Percentiles rank a stretch among this genome's conserved stretches.
Conservation (phyloP, 1,139 yeast species). For the Nakaseomyces kungkrabaensis region DNA sequence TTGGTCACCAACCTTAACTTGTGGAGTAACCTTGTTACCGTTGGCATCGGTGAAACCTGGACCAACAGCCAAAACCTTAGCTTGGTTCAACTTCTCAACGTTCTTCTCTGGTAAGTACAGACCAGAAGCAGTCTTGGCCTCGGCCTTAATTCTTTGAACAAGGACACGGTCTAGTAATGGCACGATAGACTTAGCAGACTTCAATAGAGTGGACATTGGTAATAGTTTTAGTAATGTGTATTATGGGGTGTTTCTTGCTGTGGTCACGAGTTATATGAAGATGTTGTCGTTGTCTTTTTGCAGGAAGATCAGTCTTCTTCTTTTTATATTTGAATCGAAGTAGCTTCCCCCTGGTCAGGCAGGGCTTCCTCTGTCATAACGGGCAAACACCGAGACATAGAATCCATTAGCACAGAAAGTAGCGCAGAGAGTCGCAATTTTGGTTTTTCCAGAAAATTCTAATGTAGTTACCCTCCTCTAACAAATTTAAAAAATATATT, state of each 20-base stretch:
- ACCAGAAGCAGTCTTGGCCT: constrained; percentile 88
- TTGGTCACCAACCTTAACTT: constrained; percentile 80
- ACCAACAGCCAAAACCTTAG: constrained; percentile 71
- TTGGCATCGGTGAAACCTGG: constrained; percentile 65
- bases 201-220: constrained; percentile 50
- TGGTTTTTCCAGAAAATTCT: no score
- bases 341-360: no score
- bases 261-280: background rate
- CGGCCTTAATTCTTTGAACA: constrained; percentile 88
- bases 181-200: constrained; percentile 76
- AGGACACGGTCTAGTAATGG: constrained; percentile 94
- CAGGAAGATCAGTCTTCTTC: no score
- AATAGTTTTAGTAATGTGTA: background rate
- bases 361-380: no score
- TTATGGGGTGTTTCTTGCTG: background rate
- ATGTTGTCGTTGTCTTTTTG: background rate
- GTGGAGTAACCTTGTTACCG: constrained; percentile 62
- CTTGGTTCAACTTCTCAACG: constrained; percentile 84
- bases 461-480: no score
- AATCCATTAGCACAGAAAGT: no score
- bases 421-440: no score
- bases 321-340: no score
- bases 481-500: no score
- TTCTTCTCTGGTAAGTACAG: constrained; percentile 94
- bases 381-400: no score